phyloP scores from a whole-genome alignment of 441 rosid genomes.

The Jatropha podagrica region DNA sequence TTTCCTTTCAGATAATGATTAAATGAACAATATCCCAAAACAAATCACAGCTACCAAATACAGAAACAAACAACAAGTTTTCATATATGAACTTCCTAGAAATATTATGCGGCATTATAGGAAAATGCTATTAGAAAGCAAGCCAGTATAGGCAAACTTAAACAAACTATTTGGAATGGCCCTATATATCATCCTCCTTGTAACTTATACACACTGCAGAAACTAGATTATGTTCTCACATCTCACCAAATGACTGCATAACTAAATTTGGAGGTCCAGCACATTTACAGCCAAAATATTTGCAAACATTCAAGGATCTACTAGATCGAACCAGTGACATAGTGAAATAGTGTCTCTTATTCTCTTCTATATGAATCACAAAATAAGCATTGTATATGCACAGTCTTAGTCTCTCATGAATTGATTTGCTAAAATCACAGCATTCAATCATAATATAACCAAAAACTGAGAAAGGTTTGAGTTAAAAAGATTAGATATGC shows the following conservation, averaged over 20 bases:
- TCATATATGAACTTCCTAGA: not conserved
- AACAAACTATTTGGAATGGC: not conserved
- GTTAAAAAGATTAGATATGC: not conserved
- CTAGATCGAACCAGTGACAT: not conserved
- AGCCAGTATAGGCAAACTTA: not conserved
- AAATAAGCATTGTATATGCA: not conserved
- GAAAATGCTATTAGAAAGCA: not conserved
- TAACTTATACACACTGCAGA: not conserved
- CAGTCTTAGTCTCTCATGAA: not conserved
- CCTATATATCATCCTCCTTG: not conserved
- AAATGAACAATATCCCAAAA: too few relatives aligned
- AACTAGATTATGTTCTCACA: not conserved
- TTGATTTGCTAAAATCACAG: not conserved
- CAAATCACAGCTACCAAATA: too few relatives aligned
- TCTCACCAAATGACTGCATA: constrained; percentile 2
- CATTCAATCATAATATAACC: not conserved
- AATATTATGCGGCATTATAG: not conserved
- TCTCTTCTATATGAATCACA: not conserved
- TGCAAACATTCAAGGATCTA: not conserved
- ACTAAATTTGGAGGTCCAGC: not conserved
- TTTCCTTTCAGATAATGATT: not conserved
- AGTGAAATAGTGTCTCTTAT: too few relatives aligned
- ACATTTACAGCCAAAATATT: not conserved
- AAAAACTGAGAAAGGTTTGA: not conserved
- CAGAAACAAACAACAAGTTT: too few relatives aligned